Conservation (phyloP, 352 stramenopile species). For the Phytophthora lateralis region DNA sequence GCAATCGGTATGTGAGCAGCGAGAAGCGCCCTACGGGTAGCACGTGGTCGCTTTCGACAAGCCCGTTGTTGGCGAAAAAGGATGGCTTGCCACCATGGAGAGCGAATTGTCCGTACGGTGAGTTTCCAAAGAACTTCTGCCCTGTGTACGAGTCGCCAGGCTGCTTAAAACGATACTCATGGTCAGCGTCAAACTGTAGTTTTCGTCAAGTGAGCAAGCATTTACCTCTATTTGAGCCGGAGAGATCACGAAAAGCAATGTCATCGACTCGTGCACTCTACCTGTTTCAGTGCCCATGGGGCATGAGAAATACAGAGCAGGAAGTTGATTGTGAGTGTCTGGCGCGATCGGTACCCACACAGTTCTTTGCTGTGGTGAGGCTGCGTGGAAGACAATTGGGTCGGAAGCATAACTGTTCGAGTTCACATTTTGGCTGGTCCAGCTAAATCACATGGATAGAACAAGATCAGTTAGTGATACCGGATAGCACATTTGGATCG, state of each 20-base stretch:
- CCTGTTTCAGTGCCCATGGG: conserved; percentile 42
- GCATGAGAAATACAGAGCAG: conserved; percentile 56
- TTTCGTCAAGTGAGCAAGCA: neutral
- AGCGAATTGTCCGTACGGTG: conserved; percentile 70
- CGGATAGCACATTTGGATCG: neutral
- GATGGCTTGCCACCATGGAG: conserved; percentile 61
- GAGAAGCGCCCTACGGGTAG: conserved; percentile 34
- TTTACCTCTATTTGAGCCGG: conserved; percentile 51
- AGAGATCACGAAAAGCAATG: conserved; percentile 66
- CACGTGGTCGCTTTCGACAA: conserved; percentile 38
- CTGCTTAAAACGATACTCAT: conserved; percentile 19
- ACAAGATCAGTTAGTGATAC: neutral
- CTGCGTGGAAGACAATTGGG: conserved; percentile 13
- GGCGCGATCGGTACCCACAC: conserved; percentile 34
- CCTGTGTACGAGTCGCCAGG: conserved; percentile 40
- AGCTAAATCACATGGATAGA: conserved; percentile 25
- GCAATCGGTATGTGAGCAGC: conserved; percentile 56
- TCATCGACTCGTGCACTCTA: conserved; percentile 61
- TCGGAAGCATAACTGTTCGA: conserved; percentile 22
- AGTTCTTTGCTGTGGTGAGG: conserved; percentile 26
- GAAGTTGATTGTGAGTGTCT: conserved; percentile 37
- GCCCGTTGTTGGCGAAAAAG: conserved; percentile 54
- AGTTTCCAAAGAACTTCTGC: conserved; percentile 78
- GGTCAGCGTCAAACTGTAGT: conserved; percentile 4
- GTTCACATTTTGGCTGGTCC: conserved; percentile 40